Conservation (phyloP, 768 basidiomycete species). For the Tulasnella sp. region DNA sequence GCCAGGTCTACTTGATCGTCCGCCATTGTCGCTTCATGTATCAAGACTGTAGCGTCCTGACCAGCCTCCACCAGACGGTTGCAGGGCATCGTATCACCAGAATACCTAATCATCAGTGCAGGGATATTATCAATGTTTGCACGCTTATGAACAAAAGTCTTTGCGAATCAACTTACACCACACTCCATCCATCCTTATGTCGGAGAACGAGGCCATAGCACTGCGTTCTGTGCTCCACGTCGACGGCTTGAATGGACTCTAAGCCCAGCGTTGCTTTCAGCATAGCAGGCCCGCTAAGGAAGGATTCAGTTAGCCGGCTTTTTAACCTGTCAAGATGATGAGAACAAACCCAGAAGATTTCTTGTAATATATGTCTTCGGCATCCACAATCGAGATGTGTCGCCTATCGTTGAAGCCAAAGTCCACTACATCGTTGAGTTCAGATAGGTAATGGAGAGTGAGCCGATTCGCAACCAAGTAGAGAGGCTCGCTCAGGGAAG, state of each 20-base stretch:
- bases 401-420: conserved; percentile 56
- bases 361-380: conserved; percentile 19
- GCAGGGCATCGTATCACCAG: conserved; percentile 86
- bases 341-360: background rate
- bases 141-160: background rate
- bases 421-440: conserved; percentile 71
- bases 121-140: background rate
- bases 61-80: conserved; percentile 68
- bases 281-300: background rate
- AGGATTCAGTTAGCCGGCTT: background rate
- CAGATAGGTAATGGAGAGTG: conserved; percentile 69
- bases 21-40: conserved; percentile 93
- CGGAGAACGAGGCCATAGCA: conserved; percentile 74
- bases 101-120: conserved; percentile 63
- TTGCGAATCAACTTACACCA: conserved; percentile 58
- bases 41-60: conserved; percentile 71
- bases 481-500: conserved; percentile 63
- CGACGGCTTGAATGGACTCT: conserved; percentile 63
- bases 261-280: conserved; percentile 53
- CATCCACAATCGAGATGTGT: conserved; percentile 38
- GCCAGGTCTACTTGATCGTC: conserved; percentile 82
- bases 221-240: conserved; percentile 68
- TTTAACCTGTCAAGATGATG: background rate
- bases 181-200: conserved; percentile 74
- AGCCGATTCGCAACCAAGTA: conserved; percentile 67